Evolutionary conservation across 805 yeast species (phyloP), one percentile per base, ranked within the genome.

Genomic region (Yamadazyma akitaensis): DNA sequence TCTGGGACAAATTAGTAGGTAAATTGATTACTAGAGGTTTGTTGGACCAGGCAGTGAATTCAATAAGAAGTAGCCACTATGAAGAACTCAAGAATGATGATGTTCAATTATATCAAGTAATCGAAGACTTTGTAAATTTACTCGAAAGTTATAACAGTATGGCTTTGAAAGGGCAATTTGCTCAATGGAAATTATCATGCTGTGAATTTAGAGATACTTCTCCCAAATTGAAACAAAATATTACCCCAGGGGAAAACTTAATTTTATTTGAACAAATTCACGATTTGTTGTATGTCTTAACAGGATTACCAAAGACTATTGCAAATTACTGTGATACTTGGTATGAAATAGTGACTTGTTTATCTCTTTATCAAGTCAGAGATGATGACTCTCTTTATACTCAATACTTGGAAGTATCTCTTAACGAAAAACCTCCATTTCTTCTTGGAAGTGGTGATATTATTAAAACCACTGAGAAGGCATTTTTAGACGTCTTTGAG

Each of bases 261-360:
- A 55, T 56, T 5, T 63, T 70, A 8, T 56, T 62, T 6, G 57
- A 55, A 39, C 75, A 75, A 51, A 59, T 79, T 16, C 63, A 62
- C 45, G 77, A 73, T 38, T 51, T 80, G 21, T 53, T 77, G 4
- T 59, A 69, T 13, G 65, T 77, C 3, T 57, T 77, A 50, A 70
- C 79, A 2, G 84, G 84, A 1, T 64, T 67, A 32, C 71, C 75
- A 9, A 70, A 73, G 33, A 69, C 81, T 2, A 84, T 84, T 18
- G 59, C 79, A 3, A 67, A 69, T 13, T 71, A 68, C 54, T 75
- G 87, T 13, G 67, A 70, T 6, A 63, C 79, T 0, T 86, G 95
- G 95, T 85, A 82, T 58, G 94, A 86, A 57, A 70, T 82, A 12
- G 72, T 80, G 34, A 65, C 75, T 34, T 79, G 80, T 7, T 69